Base-by-base conservation (phyloP, 1,139 yeast species). In the Debaryomycetaceae sp. region DNA sequence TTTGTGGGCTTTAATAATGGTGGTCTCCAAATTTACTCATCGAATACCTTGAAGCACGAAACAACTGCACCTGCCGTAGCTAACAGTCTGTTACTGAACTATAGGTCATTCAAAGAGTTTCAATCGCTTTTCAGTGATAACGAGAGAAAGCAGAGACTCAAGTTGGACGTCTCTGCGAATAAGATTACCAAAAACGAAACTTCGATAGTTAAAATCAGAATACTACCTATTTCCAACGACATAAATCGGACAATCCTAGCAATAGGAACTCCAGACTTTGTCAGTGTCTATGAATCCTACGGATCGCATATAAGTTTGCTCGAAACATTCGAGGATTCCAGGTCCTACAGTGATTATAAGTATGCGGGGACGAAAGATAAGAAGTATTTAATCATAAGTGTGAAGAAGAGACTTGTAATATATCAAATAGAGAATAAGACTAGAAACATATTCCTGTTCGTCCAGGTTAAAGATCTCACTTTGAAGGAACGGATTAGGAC, bases 1-100 rank as follows among this genome's bases (percentile, higher is more conserved):
- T 71, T 59, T 45, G 59, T 69, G 20, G 78, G 78, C 1, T 58
- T 64, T 27, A 44, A 56, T 45, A 67, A 68, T 51, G 78, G 78
- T 2, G 74, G 68, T 49, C 50, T 73, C 13, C 45, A 58, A 24
- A 56, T 68, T 17, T 67, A 45, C 46, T 40, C 34, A 24, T 36
- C 27, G 11, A 27, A 23, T 3, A 42, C 24, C 24, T 17, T 17
- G 20, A 37, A 36, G 31, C 14, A 13, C 34, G 17, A 35, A 33
- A 11, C 35, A 39, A 34, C 38, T 14, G 37, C 29, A 37, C 20
- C 34, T 23, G 43, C 17, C 36, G 37, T 17, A 44, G 20, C 38
- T 13, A 22, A 36, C 9, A 9, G 17, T 7, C 6, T 8, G 5
- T 20, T 13, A 11, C 20, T 36, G 44, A 38, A 22, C 36, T 39